Evolutionary conservation across 1,284 basidiomycete species (phyloP).

Genomic region (Pseudozyma sp.): DNA sequence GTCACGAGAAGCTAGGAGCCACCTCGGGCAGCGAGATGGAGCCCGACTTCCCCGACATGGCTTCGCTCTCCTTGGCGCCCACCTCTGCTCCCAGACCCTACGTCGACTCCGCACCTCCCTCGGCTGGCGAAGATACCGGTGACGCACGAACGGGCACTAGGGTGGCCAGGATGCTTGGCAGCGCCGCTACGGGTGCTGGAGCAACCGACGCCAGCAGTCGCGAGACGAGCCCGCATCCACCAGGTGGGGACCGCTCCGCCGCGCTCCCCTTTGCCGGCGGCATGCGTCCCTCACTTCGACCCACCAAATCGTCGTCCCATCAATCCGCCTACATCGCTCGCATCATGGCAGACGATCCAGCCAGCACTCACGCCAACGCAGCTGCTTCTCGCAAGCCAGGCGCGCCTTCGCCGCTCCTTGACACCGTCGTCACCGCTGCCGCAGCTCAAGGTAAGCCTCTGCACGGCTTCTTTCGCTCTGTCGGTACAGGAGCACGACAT

Average conservation of each 20-base stretch:
- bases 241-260: slow-evolving; percentile 9
- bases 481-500: slow-evolving; percentile 16
- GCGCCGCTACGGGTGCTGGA: not conserved
- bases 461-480: slow-evolving; percentile 35
- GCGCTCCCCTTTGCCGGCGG: slow-evolving; percentile 8
- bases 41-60: slow-evolving; percentile 55
- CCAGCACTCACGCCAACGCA: slow-evolving; percentile 11
- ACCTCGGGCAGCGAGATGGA: slow-evolving; percentile 54
- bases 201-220: slow-evolving; percentile 39
- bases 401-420: slow-evolving; percentile 26
- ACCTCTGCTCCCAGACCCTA: slow-evolving; percentile 16
- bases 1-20: slow-evolving; percentile 43
- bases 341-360: slow-evolving; percentile 46
- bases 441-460: slow-evolving; percentile 28
- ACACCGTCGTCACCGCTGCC: slow-evolving; percentile 23
- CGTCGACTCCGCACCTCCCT: slow-evolving; percentile 38
- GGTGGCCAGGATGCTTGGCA: slow-evolving; percentile 44
- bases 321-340: slow-evolving; percentile 48
- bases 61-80: slow-evolving; percentile 45
- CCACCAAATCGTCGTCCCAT: slow-evolving; percentile 36
- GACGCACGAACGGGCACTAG: slow-evolving; percentile 32
- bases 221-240: slow-evolving; percentile 43
- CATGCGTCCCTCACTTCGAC: slow-evolving; percentile 31
- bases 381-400: slow-evolving; percentile 16
- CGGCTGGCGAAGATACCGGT: slow-evolving; percentile 50